Evolutionary conservation across 495 filamentous ascomycete genomes (phyloP), one percentile per base, ranked within the genome.

Genomic region (Aspergillus heteromorphus): DNA sequence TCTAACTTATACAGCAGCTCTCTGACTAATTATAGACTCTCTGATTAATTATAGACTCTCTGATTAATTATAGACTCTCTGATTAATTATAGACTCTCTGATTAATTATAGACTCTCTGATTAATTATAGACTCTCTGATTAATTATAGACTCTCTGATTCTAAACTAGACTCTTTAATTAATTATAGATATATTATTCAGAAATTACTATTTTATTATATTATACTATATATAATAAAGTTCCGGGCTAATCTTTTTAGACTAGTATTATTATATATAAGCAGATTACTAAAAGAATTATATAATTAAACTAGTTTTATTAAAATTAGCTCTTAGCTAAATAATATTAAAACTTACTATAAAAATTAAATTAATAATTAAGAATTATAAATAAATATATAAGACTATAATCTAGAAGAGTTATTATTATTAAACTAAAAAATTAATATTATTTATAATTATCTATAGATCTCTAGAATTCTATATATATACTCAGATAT

Each of bases 391-490:
- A n/a, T n/a, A n/a, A n/a, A n/a, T n/a, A n/a, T n/a, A n/a, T n/a
- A n/a, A n/a, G n/a, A n/a, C n/a, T n/a, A n/a, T n/a, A n/a, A n/a
- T n/a, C n/a, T n/a, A n/a, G n/a, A n/a, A n/a, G n/a, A n/a, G n/a
- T n/a, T n/a, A n/a, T n/a, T n/a, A n/a, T n/a, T n/a, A n/a, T n/a
- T n/a, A n/a, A n/a, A 49, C 9, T 30, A 30, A 29, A 30, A 49
- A 23, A 49, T 49, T 30, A 30, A 30, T 49, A 49, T 16, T 49
- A 11, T 30, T 40, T 40, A 40, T 40, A 40, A 49, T 31, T 30
- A 3, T 30, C n/a, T 49, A 18, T 23, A 49, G 21, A 20, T 14
- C n/a, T 40, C 16, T 40, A 40, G 31, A 30, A 49, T 14, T 5
- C 4, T 30, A 30, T 49, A 29, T 4, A 23, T 30, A 14, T 23